Base-by-base conservation (phyloP, 2,329 filamentous ascomycete genomes). In the Coniochaeta sp. region DNA sequence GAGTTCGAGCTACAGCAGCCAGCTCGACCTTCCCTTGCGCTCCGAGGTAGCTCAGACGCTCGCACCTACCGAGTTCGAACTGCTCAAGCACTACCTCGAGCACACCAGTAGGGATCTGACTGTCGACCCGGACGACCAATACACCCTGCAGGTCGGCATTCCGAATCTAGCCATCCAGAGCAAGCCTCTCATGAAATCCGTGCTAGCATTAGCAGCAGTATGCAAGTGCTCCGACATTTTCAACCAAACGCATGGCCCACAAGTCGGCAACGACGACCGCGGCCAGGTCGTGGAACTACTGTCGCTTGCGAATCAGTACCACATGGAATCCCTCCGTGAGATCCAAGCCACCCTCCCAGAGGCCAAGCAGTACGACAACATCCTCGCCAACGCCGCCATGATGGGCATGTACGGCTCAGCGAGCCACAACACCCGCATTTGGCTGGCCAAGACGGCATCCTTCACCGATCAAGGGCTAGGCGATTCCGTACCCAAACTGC, bases 361-460 rank as follows among this genome's bases (percentile, higher is more conserved):
- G 1, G 60, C 65, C 3, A 66, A 70, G 14, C 65, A 69, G 1
- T 76, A 75, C 57, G 72, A 75, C 58, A 60, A 67, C 57, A 62
- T 75, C 1, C 67, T 76, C 8, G 71, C 73, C 11, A 76, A 76
- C 58, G 74, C 75, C 0, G 71, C 75, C 0, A 62, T 78, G 11
- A 78, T 78, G 76, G 74, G 74, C 3, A 67, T 78, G 26, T 77
- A 77, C 19, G 73, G 69, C 0, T 74, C 71, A 0, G 73, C 70
- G 0, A 76, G 69, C 40, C 75, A 78, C 40, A 68, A 64, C 14
- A 64, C 73, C 9, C 71, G 75, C 1, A 72, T 77, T 1, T 67
- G 68, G 22, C 63, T 77, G 4, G 65, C 69, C 0, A 65, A 67
- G 19, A 63, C 63, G 5, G 67, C 69, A 16, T 64, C 63, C 16